These are phyloP conservation scores for Lasiosphaeria hispida DNA, from an alignment of 495 filamentous ascomycete species.

Conservation along the genomic window DNA sequence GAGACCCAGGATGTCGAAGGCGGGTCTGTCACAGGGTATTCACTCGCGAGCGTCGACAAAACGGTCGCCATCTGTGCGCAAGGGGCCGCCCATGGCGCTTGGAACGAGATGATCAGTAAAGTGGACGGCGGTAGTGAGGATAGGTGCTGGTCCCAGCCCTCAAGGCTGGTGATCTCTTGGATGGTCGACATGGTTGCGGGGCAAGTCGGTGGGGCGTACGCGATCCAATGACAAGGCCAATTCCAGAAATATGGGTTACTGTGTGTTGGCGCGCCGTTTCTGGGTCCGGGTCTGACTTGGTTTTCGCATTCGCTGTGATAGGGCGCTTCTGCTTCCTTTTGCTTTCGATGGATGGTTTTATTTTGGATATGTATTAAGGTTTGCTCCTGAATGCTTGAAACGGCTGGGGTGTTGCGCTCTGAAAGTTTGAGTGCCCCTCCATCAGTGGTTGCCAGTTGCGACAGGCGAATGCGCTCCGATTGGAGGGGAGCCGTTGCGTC, in stretches of 20 bases:
- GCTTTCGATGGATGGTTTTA: too few relatives aligned
- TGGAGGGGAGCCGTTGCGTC: background rate
- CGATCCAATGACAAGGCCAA: background rate
- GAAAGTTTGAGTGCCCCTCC: background rate
- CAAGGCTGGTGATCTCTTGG: slow-evolving; percentile 65
- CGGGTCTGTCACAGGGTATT: slow-evolving; percentile 67
- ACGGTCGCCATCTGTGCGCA: slow-evolving; percentile 92
- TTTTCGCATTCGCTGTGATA: too few relatives aligned
- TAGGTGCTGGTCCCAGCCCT: slow-evolving; percentile 64
- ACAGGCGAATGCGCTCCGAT: background rate
- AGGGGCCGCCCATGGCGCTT: slow-evolving; percentile 94
- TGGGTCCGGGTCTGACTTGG: too few relatives aligned
- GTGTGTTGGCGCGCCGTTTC: background rate
- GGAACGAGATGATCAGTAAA: slow-evolving; percentile 83
- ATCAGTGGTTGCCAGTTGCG: too few relatives aligned
- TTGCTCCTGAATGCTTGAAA: too few relatives aligned
- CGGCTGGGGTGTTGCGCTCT: background rate
- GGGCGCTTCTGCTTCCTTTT: too few relatives aligned
- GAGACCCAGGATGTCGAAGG: slow-evolving; percentile 74
- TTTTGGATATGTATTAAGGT: too few relatives aligned
- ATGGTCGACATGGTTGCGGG: slow-evolving; percentile 62
- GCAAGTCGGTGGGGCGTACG: background rate
- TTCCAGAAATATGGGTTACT: background rate
- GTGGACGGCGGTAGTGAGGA: slow-evolving; percentile 61
- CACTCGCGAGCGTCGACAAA: slow-evolving; percentile 75